These are phyloP conservation scores for Thielaviopsis musarum DNA, from an alignment of 2,329 filamentous ascomycete species.

Conservation along the genomic window DNA sequence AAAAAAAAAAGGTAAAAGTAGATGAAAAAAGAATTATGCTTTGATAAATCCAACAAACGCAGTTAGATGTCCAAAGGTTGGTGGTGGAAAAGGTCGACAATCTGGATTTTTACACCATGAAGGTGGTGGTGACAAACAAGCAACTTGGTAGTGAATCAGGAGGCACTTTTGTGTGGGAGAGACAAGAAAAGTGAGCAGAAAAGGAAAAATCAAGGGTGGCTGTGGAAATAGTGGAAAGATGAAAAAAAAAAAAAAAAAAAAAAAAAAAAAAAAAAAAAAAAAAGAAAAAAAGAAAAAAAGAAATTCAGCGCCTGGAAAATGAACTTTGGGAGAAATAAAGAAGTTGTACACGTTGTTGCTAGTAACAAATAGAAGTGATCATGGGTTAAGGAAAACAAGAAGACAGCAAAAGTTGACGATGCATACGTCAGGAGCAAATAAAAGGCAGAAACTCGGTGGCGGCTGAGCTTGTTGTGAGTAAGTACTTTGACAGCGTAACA, in stretches of 20 bases:
- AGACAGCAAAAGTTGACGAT: neutral
- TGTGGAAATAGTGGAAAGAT: neutral
- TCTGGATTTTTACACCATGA: neutral
- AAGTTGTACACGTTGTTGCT: neutral
- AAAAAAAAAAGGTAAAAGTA: neutral
- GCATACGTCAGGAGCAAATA: neutral
- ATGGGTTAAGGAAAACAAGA: neutral
- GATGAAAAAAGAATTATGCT: neutral
- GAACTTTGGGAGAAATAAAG: neutral
- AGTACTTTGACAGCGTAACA: too few species aligned
- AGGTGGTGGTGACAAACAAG: neutral
- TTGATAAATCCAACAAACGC: neutral
- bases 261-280: neutral
- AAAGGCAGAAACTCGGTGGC: neutral
- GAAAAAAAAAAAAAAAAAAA: neutral
- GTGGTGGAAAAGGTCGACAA: neutral
- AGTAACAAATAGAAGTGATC: neutral
- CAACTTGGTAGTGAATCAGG: neutral
- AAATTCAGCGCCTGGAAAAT: neutral
- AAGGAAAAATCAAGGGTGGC: neutral
- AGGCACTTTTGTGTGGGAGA: neutral
- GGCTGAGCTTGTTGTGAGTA: too few species aligned
- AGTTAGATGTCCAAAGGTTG: neutral
- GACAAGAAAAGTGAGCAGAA: neutral
- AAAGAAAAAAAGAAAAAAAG: neutral